These are phyloP conservation scores for Russula griseocarnosa DNA, from an alignment of 768 basidiomycete species.

Conservation along the genomic window DNA sequence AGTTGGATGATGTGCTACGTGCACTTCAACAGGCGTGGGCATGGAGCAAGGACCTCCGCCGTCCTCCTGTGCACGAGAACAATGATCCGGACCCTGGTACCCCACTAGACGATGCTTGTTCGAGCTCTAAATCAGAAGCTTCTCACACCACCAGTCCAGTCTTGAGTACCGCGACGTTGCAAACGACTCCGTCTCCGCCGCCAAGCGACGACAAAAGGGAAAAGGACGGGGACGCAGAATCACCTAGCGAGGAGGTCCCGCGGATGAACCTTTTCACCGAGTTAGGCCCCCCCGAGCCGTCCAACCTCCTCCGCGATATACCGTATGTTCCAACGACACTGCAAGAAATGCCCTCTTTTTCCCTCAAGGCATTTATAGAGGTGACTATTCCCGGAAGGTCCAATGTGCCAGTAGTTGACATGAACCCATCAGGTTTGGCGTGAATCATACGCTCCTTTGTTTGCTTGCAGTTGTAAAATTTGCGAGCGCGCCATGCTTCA, in stretches of 20 bases:
- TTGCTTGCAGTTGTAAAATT: conserved; percentile 68
- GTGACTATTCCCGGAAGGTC: conserved; percentile 40
- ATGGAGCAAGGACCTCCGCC: conserved; percentile 74
- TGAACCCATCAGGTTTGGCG: conserved; percentile 55
- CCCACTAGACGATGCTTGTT: conserved; percentile 44
- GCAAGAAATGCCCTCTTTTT: conserved; percentile 43
- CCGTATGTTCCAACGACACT: conserved; percentile 64
- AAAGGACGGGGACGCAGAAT: conserved; percentile 35
- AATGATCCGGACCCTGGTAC: conserved; percentile 23
- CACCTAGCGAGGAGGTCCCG: conserved; percentile 30
- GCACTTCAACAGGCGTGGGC: conserved; percentile 55
- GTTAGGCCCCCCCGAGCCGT: conserved; percentile 59
- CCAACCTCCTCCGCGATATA: conserved; percentile 58
- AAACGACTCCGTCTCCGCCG: conserved; percentile 75
- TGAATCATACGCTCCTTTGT: conserved; percentile 67
- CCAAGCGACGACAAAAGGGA: conserved; percentile 43
- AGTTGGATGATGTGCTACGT: conserved; percentile 54
- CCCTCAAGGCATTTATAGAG: conserved; percentile 44
- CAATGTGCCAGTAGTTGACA: neutral
- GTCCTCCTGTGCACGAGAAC: conserved; percentile 12
- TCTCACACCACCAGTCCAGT: conserved; percentile 70
- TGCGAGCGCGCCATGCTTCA: conserved; percentile 62
- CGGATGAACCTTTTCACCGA: conserved; percentile 38
- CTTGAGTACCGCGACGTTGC: conserved; percentile 65
- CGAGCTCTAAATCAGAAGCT: conserved; percentile 47